Conservation (phyloP, 495 filamentous ascomycete genomes). For the Podospora bellae-mahoneyi region DNA sequence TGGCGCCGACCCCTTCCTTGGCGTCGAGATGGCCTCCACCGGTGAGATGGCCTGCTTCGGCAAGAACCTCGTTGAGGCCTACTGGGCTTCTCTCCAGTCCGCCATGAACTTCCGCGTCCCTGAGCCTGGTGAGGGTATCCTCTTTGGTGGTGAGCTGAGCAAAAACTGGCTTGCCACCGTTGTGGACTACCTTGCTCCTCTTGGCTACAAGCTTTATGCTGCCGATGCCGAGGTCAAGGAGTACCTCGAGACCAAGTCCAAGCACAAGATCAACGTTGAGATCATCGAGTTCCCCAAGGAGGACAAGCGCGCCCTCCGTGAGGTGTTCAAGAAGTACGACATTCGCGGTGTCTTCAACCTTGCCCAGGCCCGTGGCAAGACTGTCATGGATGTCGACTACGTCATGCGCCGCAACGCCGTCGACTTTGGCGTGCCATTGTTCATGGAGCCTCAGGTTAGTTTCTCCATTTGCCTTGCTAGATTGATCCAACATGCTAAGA, state of each 20-base stretch:
- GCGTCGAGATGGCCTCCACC: constrained; percentile 95
- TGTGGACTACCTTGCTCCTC: constrained; percentile 78
- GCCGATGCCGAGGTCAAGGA: constrained; percentile 75
- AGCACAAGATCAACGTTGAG: constrained; percentile 68
- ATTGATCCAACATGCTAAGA: constrained; percentile 8
- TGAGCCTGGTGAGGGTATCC: constrained; percentile 85
- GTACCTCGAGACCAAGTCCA: constrained; percentile 68
- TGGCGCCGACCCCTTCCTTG: constrained; percentile 94
- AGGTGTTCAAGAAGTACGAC: constrained; percentile 96
- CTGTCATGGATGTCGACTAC: constrained; percentile 87
- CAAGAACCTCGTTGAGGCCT: constrained; percentile 90
- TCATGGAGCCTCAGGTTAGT: constrained; percentile 98
- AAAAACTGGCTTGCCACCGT: constrained; percentile 64
- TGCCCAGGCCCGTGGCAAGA: constrained; percentile 77
- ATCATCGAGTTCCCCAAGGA: constrained; percentile 96
- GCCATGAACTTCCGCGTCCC: constrained; percentile 99
- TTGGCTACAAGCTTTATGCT: constrained; percentile 91
- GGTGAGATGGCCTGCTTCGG: constrained; percentile 99
- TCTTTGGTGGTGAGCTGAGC: constrained; percentile 81
- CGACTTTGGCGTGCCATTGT: constrained; percentile 94
- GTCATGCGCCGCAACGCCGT: constrained; percentile 98
- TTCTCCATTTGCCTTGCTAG: constrained; percentile 1
- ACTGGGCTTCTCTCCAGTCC: constrained; percentile 93
- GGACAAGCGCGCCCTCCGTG: constrained; percentile 90
- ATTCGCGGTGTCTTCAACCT: constrained; percentile 96